phyloP scores from a whole-genome alignment of 2,329 filamentous ascomycete species.

The Amauroascus niger region DNA sequence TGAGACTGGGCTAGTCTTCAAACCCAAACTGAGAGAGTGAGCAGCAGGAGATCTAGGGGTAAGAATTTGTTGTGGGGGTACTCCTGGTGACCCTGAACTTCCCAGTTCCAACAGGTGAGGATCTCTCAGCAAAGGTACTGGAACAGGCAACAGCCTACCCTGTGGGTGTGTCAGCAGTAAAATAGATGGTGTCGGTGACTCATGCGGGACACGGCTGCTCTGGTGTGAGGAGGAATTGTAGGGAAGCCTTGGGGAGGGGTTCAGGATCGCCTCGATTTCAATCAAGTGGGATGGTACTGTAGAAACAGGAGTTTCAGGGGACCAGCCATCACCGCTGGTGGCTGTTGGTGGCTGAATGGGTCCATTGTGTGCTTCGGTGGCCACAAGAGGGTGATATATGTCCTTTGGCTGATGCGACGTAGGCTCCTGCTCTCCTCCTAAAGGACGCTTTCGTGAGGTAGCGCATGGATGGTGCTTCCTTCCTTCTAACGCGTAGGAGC shows the following conservation, averaged over 20 bases:
- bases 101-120: too few species aligned
- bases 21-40: too few species aligned
- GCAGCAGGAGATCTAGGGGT: conserved; percentile 32
- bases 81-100: conserved; percentile 23
- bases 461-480: conserved; percentile 31
- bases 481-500: conserved; percentile 24
- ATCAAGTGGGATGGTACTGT: conserved; percentile 20
- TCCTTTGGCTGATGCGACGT: conserved; percentile 31
- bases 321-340: not conserved
- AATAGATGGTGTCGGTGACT: conserved; percentile 14
- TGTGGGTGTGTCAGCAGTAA: conserved; percentile 3
- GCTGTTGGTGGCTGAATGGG: not conserved
- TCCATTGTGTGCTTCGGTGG: not conserved
- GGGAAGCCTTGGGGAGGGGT: conserved; percentile 26
- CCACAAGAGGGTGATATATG: not conserved
- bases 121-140: not conserved
- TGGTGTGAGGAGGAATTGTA: conserved; percentile 13
- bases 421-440: conserved; percentile 27
- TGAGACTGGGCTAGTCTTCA: too few species aligned
- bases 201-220: conserved; percentile 22
- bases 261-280: conserved; percentile 34
- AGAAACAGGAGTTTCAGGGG: not conserved
- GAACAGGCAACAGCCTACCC: conserved; percentile 8
- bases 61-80: conserved; percentile 23
- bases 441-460: conserved; percentile 19